Evolutionary conservation across 495 filamentous ascomycete species (phyloP), one percentile per base, ranked within the genome.

Genomic region (Achaetomiella virescens): DNA sequence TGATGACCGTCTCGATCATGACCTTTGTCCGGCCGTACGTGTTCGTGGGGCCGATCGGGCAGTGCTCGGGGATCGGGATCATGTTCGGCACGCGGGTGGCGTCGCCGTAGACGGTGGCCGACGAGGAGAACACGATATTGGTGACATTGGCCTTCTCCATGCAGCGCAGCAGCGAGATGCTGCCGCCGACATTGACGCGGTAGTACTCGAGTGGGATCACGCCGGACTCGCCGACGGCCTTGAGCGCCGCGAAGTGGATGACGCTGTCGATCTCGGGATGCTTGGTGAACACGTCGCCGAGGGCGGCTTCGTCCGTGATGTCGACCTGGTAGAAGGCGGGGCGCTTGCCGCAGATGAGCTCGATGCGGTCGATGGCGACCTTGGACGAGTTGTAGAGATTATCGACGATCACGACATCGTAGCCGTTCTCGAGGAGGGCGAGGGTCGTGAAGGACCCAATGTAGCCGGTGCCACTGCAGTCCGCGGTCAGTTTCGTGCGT

Each of bases 181-280:
- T 89, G 69, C 93, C 95, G 69, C 88, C 88, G 57, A 97, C 95
- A 70, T 98, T 98, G 74, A 95, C 88, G 56, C 85, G 80, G 79
- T 96, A 98, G 81, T 98, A 98, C 75, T 98, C 93, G 63, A 96
- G 82, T 37, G 93, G 93, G 60, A 90, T 96, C 72, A 96, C 91
- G 63, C 82, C 83, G 17, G 92, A 97, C 76, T 98, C 95, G 61
- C 95, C 93, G 56, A 98, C 93, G 36, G 95, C 91, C 88, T 98
- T 98, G 60, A 98, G 81, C 17, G 93, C 93, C 45, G 93, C 95
- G 70, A 98, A 98, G 76, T 98, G 93, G 57, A 98, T 97, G 46
- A 97, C 93, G 70, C 88, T 95, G 80, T 96, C 90, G 67, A 98
- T 96, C 62, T 90, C 85, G 27, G 90, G 89, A 74, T 97, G 88